These are phyloP conservation scores for Rubia yunnanensis DNA, from an alignment of 257 asterid species.

Conservation along the genomic window DNA sequence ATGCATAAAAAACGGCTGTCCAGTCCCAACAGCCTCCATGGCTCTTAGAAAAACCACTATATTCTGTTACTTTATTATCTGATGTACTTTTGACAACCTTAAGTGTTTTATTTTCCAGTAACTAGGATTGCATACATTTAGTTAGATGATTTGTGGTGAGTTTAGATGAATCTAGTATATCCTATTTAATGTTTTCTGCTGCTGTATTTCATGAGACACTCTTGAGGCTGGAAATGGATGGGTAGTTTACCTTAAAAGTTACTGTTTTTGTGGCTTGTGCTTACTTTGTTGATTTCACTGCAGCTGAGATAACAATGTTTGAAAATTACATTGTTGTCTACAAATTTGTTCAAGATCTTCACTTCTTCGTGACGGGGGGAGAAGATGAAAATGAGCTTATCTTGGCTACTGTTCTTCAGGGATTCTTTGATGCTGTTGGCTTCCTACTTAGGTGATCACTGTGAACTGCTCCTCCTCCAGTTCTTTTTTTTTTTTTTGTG, in stretches of 20 bases:
- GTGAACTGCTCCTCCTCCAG: not conserved
- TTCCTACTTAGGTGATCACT: slow-evolving; percentile 65
- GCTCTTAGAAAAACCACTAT: too few species aligned
- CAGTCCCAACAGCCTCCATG: too few species aligned
- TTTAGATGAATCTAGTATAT: not conserved
- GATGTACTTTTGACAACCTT: not conserved
- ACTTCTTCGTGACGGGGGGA: slow-evolving; percentile 88
- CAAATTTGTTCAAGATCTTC: slow-evolving; percentile 83
- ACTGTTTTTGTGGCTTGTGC: not conserved
- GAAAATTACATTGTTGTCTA: slow-evolving; percentile 73
- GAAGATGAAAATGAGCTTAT: slow-evolving; percentile 88
- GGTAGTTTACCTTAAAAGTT: too few species aligned
- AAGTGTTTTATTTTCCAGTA: not conserved
- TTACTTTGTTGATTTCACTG: not conserved
- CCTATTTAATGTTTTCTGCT: not conserved
- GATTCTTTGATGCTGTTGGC: slow-evolving; percentile 73
- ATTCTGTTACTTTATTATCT: too few species aligned
- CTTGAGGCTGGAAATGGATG: not conserved
- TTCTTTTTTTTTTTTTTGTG: not conserved
- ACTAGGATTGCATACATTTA: not conserved
- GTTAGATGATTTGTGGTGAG: not conserved
- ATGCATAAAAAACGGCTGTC: too few species aligned
- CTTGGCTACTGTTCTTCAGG: slow-evolving; percentile 75
- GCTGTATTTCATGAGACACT: not conserved
- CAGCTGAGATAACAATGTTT: slow-evolving; percentile 87